A percentile compares a stretch with the other conserved stretches of the same genome.
Conservation (phyloP, 1,139 yeast genomes). For the Debaryomyces psychrophilus region DNA sequence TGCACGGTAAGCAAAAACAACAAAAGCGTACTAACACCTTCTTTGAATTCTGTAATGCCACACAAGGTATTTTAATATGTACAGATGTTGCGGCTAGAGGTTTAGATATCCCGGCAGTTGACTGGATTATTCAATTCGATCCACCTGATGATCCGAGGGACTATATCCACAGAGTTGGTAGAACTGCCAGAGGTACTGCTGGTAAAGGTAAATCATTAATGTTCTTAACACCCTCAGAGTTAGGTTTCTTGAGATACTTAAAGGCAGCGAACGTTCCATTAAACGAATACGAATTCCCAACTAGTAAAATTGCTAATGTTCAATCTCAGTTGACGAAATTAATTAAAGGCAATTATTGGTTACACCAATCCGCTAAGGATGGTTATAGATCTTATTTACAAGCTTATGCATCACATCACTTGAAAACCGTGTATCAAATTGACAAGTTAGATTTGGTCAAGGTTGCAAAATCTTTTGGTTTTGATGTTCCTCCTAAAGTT, state of each 20-base stretch:
- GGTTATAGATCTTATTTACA: conserved; percentile 96
- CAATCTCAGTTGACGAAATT: conserved; percentile 91
- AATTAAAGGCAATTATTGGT: conserved; percentile 88
- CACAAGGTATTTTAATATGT: conserved; percentile 87
- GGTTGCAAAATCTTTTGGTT: conserved; percentile 95
- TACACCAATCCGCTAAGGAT: conserved; percentile 94
- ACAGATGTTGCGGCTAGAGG: conserved; percentile 99
- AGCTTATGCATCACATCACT: conserved; percentile 95
- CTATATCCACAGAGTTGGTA: conserved; percentile 95
- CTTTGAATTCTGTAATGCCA: conserved; percentile 96
- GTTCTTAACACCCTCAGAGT: conserved; percentile 92
- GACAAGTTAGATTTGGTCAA: conserved; percentile 92
- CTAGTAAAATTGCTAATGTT: conserved; percentile 90
- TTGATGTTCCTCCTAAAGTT: conserved; percentile 94
- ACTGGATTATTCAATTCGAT: conserved; percentile 96
- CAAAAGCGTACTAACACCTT: conserved; percentile 97
- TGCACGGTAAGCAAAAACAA: conserved; percentile 98
- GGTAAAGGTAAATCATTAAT: conserved; percentile 93
- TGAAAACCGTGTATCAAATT: conserved; percentile 93
- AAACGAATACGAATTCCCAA: conserved; percentile 95
- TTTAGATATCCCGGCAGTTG: conserved; percentile 93
- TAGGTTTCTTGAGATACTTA: conserved; percentile 90
- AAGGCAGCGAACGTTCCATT: conserved; percentile 97
- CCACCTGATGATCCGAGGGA: conserved; percentile 99
- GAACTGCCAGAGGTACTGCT: conserved; percentile 93